phyloP scores from a whole-genome alignment of 1,284 basidiomycete genomes.

The Pseudozyma sp. region DNA sequence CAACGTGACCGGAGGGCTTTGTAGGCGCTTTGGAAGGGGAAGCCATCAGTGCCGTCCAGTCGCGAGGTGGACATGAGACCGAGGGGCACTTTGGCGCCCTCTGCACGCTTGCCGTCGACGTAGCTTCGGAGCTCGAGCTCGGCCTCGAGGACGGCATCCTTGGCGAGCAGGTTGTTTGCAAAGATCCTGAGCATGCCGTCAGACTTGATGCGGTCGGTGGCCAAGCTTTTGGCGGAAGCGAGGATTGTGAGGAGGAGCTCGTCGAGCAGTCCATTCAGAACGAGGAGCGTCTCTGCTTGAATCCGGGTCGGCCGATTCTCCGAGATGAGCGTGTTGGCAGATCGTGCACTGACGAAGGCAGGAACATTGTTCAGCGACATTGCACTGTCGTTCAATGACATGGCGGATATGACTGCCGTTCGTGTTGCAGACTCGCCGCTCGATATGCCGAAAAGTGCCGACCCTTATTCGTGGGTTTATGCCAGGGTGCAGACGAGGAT shows the following conservation, averaged over 20 bases:
- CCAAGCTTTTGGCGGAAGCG: conserved; percentile 54
- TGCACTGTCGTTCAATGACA: conserved; percentile 4
- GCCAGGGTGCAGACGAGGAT: too few species aligned
- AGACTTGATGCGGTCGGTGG: conserved; percentile 64
- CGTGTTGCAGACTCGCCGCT: neutral
- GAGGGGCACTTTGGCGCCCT: conserved; percentile 60
- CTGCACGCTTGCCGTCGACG: conserved; percentile 57
- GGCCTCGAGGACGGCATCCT: conserved; percentile 63
- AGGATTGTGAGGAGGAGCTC: conserved; percentile 59
- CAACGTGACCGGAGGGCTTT: conserved; percentile 55
- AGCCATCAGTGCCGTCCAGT: conserved; percentile 58
- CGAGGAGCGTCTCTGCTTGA: conserved; percentile 56
- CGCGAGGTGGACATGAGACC: conserved; percentile 62
- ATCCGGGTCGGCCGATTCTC: conserved; percentile 62
- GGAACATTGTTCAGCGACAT: conserved; percentile 24
- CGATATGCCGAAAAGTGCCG: too few species aligned
- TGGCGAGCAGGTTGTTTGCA: conserved; percentile 58
- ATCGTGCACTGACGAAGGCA: conserved; percentile 57
- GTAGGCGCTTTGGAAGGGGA: conserved; percentile 60
- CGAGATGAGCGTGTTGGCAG: conserved; percentile 61
- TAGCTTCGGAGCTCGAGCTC: conserved; percentile 63
- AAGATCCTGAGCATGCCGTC: conserved; percentile 61
- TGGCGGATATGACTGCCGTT: conserved; percentile 16
- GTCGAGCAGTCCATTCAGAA: conserved; percentile 59
- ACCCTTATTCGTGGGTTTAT: too few species aligned